A percentile compares a stretch with the other conserved stretches of the same genome.
These are phyloP conservation scores for Boechera divaricarpa DNA, from an alignment of 345 rosid genomes.

Conservation along the genomic window DNA sequence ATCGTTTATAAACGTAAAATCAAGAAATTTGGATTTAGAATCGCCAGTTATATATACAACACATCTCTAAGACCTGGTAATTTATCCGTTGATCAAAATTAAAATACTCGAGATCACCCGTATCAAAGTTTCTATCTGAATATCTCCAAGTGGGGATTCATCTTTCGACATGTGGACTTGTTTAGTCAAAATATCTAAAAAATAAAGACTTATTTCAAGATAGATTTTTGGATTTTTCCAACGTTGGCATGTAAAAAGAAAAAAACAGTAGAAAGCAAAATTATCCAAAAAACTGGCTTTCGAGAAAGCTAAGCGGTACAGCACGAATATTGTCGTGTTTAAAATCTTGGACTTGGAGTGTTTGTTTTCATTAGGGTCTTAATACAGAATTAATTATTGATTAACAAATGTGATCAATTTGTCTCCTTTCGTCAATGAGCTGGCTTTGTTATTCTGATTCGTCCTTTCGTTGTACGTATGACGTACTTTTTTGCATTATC, in stretches of 20 bases:
- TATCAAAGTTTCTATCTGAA: too few species aligned
- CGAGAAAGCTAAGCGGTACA: slow-evolving; percentile 23
- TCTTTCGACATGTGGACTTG: not conserved
- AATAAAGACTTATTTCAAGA: not conserved
- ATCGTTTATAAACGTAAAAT: too few species aligned
- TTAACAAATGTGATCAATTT: slow-evolving; percentile 24
- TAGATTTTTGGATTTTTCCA: not conserved
- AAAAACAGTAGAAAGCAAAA: not conserved
- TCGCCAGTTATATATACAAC: too few species aligned
- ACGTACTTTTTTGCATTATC: slow-evolving; percentile 36
- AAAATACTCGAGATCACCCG: too few species aligned
- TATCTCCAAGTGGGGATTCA: too few species aligned
- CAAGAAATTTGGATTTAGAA: too few species aligned
- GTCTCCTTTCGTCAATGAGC: slow-evolving; percentile 33
- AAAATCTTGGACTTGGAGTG: slow-evolving; percentile 16
- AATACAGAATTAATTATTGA: slow-evolving; percentile 12
- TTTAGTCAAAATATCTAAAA: not conserved
- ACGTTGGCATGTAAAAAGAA: not conserved
- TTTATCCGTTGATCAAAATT: too few species aligned
- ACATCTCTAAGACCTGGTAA: too few species aligned
- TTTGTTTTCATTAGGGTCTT: not conserved
- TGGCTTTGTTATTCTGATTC: slow-evolving; percentile 32
- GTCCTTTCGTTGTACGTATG: slow-evolving; percentile 47
- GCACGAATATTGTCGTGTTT: not conserved
- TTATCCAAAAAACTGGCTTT: slow-evolving; percentile 8